Percentiles rank a stretch among this genome's conserved stretches.
Conservation (phyloP, 2,329 filamentous ascomycete species). For the Stenocarpella maydis region DNA sequence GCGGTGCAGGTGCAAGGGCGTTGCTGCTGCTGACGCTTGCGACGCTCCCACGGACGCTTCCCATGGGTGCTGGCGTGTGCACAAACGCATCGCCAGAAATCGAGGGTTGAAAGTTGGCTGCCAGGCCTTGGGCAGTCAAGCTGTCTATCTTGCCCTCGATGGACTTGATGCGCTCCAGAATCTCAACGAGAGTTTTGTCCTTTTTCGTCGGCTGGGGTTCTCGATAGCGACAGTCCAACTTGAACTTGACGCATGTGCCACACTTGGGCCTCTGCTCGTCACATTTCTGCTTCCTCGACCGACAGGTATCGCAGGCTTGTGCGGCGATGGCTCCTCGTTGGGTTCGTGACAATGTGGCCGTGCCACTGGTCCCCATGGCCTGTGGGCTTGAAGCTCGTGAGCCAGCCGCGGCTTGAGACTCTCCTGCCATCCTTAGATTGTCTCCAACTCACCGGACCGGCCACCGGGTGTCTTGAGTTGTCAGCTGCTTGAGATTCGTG, state of each 20-base stretch:
- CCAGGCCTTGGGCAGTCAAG: conserved; percentile 43
- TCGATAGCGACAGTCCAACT: conserved; percentile 66
- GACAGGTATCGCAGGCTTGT: conserved; percentile 67
- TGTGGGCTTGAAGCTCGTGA: conserved; percentile 26
- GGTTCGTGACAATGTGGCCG: conserved; percentile 44
- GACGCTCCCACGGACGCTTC: conserved; percentile 19
- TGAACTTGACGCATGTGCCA: conserved; percentile 63
- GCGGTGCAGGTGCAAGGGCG: background rate
- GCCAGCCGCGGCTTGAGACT: conserved; percentile 3
- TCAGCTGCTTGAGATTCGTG: conserved; percentile 13
- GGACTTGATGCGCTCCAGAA: conserved; percentile 62
- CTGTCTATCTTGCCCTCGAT: conserved; percentile 65
- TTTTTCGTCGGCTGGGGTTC: conserved; percentile 70
- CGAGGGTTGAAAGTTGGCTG: conserved; percentile 35
- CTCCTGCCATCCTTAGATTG: conserved; percentile 15
- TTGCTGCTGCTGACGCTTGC: conserved; percentile 27
- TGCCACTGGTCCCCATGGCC: conserved; percentile 12
- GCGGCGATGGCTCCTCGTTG: conserved; percentile 59
- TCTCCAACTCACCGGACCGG: background rate
- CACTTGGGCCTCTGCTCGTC: conserved; percentile 70
- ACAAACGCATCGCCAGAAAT: conserved; percentile 31
- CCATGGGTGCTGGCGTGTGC: conserved; percentile 26
- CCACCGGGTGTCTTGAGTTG: background rate
- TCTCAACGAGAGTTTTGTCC: conserved; percentile 69
- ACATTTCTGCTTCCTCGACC: conserved; percentile 69